These are phyloP conservation scores for Barnettozyma hawaiiensis DNA, from an alignment of 1,139 yeast species.

Conservation along the genomic window DNA sequence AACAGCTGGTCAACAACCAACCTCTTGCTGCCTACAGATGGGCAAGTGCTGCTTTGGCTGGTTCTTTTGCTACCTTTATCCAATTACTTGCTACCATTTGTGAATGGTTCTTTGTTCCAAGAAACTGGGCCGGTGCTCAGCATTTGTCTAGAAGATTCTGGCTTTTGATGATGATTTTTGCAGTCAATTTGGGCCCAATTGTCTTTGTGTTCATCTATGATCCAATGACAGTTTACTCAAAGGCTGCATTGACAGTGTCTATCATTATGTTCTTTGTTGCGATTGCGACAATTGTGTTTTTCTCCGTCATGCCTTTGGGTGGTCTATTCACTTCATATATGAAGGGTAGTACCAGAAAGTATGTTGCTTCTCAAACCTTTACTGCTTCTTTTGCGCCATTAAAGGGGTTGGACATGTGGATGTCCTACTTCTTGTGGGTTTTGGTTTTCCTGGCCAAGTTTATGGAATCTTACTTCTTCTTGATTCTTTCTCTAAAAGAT, in stretches of 20 bases:
- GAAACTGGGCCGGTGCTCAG: constrained; percentile 99
- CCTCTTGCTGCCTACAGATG: constrained; percentile 86
- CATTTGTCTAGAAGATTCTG: constrained; percentile 83
- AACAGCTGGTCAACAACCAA: constrained; percentile 74
- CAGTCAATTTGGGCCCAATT: constrained; percentile 77
- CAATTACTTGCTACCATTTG: constrained; percentile 84
- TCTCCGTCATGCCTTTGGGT: constrained; percentile 94
- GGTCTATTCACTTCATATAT: constrained; percentile 92
- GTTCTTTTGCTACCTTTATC: constrained; percentile 74
- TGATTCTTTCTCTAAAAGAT: constrained; percentile 87
- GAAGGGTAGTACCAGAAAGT: constrained; percentile 83
- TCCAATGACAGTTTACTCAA: constrained; percentile 61
- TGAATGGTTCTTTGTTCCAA: constrained; percentile 96
- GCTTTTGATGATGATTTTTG: constrained; percentile 63
- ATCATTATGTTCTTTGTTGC: constrained; percentile 90
- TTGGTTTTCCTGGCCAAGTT: constrained; percentile 85
- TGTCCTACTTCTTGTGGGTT: constrained; percentile 89
- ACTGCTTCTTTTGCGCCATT: constrained; percentile 86
- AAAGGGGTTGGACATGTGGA: constrained; percentile 89
- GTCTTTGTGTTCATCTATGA: constrained; percentile 83
- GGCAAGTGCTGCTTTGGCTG: constrained; percentile 93
- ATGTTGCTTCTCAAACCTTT: constrained; percentile 91
- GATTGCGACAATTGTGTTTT: constrained; percentile 74
- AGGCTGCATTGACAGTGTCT: constrained; percentile 75
- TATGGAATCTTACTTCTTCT: constrained; percentile 86